phyloP scores from a whole-genome alignment of 2,329 filamentous ascomycete genomes.

The Penicillium sp. region DNA sequence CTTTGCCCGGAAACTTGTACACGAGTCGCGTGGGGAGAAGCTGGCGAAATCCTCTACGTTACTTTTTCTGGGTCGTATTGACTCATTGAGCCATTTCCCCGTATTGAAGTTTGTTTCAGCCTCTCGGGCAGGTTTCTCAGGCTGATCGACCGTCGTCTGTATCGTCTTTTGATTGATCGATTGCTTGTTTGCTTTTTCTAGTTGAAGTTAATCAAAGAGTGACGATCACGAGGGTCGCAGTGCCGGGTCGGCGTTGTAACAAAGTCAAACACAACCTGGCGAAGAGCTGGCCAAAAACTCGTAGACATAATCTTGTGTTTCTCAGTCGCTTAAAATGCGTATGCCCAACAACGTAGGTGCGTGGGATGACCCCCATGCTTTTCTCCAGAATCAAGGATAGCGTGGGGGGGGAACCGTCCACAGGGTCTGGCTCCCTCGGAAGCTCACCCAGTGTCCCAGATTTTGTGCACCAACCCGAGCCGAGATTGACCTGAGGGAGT shows the following conservation, averaged over 20 bases:
- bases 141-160: not conserved
- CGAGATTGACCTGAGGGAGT: slow-evolving; percentile 15
- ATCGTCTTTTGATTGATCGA: not conserved
- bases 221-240: not conserved
- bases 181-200: not conserved
- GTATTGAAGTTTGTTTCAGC: not conserved
- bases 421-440: not conserved
- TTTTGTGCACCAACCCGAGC: slow-evolving; percentile 18
- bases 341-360: not conserved
- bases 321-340: not conserved
- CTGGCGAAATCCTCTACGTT: not conserved
- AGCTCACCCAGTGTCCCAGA: not conserved
- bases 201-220: not conserved
- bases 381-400: slow-evolving; percentile 18
- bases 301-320: not conserved
- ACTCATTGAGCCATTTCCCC: not conserved
- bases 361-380: slow-evolving; percentile 16
- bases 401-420: slow-evolving; percentile 22
- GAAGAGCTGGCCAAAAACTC: not conserved
- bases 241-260: not conserved
- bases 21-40: slow-evolving; percentile 9
- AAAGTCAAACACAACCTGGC: not conserved
- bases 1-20: not conserved
- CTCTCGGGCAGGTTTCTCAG: not conserved
- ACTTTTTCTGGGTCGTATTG: not conserved